phyloP scores from a whole-genome alignment of 108 stramenopile species.

The Cyclotella choctawhatcheeana region DNA sequence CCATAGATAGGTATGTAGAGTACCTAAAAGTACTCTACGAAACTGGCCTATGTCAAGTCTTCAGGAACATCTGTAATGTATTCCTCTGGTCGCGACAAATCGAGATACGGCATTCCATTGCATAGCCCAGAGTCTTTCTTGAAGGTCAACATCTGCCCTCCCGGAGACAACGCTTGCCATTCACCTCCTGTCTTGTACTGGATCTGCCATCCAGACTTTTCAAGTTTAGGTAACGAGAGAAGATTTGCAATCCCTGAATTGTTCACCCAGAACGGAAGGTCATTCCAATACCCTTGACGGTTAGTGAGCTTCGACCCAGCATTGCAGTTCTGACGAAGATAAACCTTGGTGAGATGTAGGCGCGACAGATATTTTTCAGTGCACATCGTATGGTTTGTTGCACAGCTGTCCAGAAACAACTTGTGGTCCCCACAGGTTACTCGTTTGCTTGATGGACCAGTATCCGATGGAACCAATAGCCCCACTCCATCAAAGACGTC shows the following conservation, averaged over 20 bases:
- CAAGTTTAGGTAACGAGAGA: not conserved
- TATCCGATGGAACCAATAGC: not conserved
- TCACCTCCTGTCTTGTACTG: not conserved
- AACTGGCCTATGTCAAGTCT: too few species aligned
- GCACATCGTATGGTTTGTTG: constrained; percentile 1
- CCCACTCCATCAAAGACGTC: not conserved
- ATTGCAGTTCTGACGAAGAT: constrained; percentile 5
- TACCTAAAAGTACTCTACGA: too few species aligned
- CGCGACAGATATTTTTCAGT: not conserved
- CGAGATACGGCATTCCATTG: not conserved
- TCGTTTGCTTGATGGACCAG: not conserved
- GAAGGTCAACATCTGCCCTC: not conserved
- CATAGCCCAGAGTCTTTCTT: not conserved
- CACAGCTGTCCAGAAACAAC: constrained; percentile 11
- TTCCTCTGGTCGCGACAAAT: not conserved
- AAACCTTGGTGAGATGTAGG: not conserved
- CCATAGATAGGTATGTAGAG: not conserved
- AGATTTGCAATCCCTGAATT: constrained; percentile 5
- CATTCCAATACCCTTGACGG: not conserved
- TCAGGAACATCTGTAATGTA: too few species aligned
- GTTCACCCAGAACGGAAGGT: not conserved
- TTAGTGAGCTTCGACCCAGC: constrained; percentile 2
- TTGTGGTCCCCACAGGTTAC: not conserved
- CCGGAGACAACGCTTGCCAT: not conserved
- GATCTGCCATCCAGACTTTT: not conserved